Conservation (phyloP, 495 filamentous ascomycete species). For the Aspergillus carlsbadensis region DNA sequence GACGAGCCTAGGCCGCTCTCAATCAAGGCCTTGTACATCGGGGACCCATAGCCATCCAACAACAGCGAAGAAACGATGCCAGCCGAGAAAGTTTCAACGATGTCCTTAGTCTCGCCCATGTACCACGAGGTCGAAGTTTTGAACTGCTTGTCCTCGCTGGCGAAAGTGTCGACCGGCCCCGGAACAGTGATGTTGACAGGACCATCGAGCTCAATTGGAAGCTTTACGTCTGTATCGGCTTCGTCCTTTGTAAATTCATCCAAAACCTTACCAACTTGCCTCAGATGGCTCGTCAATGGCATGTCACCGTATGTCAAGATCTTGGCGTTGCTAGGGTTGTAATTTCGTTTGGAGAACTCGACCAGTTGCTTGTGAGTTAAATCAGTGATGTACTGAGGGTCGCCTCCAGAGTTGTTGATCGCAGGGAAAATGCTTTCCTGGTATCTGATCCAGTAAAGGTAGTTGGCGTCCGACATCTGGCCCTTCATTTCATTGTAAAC, state of each 20-base stretch:
- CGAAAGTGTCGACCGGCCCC: slow-evolving; percentile 86
- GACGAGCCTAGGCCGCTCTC: slow-evolving; percentile 89
- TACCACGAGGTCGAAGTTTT: slow-evolving; percentile 95
- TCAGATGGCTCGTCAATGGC: slow-evolving; percentile 75
- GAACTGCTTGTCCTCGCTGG: slow-evolving; percentile 79
- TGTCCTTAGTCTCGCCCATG: slow-evolving; percentile 75
- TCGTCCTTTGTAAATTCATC: slow-evolving; percentile 65
- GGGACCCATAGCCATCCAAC: slow-evolving; percentile 92
- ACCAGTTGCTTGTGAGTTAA: slow-evolving; percentile 83
- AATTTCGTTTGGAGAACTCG: slow-evolving; percentile 84
- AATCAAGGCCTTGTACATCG: slow-evolving; percentile 85
- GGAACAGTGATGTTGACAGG: slow-evolving; percentile 66
- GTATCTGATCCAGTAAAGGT: slow-evolving; percentile 91
- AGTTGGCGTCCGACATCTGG: slow-evolving; percentile 95
- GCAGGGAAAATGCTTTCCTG: slow-evolving; percentile 91
- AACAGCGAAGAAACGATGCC: slow-evolving; percentile 77
- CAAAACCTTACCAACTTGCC: slow-evolving; percentile 71
- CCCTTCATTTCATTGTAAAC: slow-evolving; percentile 99
- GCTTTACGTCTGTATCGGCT: slow-evolving; percentile 69
- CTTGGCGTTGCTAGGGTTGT: slow-evolving; percentile 95
- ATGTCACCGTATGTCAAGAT: slow-evolving; percentile 94
- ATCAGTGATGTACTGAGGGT: slow-evolving; percentile 93
- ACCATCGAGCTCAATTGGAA: slow-evolving; percentile 71
- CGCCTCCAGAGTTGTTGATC: slow-evolving; percentile 93
- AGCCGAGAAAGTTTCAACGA: slow-evolving; percentile 83